phyloP scores from a whole-genome alignment of 371 early-diverging fungal species.

The Cokeromyces recurvatus region DNA sequence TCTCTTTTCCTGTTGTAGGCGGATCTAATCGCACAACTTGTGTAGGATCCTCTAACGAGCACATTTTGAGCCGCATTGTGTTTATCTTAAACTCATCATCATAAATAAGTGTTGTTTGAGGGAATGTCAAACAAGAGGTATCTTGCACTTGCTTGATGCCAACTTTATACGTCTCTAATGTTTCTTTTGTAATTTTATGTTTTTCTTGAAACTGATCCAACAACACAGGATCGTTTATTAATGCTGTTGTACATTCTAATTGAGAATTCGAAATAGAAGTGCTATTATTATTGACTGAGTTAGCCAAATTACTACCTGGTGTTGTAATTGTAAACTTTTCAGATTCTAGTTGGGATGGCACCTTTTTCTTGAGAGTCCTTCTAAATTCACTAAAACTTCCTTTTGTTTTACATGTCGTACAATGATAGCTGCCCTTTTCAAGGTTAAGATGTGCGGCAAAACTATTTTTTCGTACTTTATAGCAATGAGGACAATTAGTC shows the following conservation, averaged over 20 bases:
- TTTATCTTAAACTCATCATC: slow-evolving; percentile 13
- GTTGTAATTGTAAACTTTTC: background rate
- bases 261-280: too few species aligned
- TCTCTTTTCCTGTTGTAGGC: slow-evolving; percentile 11
- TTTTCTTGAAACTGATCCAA: slow-evolving; percentile 11
- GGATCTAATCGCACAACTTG: slow-evolving; percentile 23
- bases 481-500: slow-evolving; percentile 46
- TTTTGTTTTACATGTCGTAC: slow-evolving; percentile 21
- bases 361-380: slow-evolving; percentile 1
- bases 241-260: slow-evolving; percentile 9
- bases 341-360: background rate
- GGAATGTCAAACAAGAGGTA: slow-evolving; percentile 35
- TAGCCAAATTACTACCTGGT: background rate
- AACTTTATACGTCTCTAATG: slow-evolving; percentile 23
- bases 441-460: slow-evolving; percentile 34
- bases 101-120: slow-evolving; percentile 32
- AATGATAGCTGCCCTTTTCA: slow-evolving; percentile 33
- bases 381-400: slow-evolving; percentile 26
- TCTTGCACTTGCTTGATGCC: slow-evolving; percentile 11
- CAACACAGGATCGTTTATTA: slow-evolving; percentile 11
- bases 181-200: slow-evolving; percentile 20
- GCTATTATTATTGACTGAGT: too few species aligned
- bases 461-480: slow-evolving; percentile 27
- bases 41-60: slow-evolving; percentile 12
- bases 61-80: slow-evolving; percentile 37